Conservation (phyloP, 768 basidiomycete species). For the Trametes gibbosa region DNA sequence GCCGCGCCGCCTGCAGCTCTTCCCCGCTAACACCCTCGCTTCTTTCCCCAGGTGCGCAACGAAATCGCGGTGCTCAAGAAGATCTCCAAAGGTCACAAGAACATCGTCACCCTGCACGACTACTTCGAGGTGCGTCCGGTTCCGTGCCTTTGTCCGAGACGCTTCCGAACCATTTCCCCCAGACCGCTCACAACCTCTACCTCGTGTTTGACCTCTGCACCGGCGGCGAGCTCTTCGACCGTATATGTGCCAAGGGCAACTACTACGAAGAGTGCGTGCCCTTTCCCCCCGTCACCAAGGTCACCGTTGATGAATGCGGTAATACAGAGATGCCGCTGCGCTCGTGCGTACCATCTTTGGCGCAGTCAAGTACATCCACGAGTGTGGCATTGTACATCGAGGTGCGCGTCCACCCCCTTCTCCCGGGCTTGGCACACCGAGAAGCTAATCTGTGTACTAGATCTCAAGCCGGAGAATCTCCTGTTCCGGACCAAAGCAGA, state of each 20-base stretch:
- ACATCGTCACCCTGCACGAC: conserved; percentile 92
- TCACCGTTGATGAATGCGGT: conserved; percentile 3
- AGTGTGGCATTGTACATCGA: conserved; percentile 89
- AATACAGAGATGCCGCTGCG: conserved; percentile 78
- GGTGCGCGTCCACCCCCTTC: conserved; percentile 38
- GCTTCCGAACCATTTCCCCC: not conserved
- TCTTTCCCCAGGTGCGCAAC: conserved; percentile 73
- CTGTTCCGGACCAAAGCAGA: conserved; percentile 88
- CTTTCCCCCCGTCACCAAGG: not conserved
- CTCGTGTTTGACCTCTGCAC: conserved; percentile 96
- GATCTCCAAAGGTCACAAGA: conserved; percentile 84
- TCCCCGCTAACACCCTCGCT: not conserved
- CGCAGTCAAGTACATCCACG: conserved; percentile 90
- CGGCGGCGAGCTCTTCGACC: conserved; percentile 97
- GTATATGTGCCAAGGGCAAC: conserved; percentile 96
- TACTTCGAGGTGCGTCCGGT: conserved; percentile 79
- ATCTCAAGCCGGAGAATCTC: conserved; percentile 97
- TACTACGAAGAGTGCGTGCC: conserved; percentile 85
- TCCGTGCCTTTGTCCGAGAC: not conserved
- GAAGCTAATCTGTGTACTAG: conserved; percentile 35
- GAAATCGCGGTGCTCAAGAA: conserved; percentile 95
- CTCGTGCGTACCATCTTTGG: conserved; percentile 84
- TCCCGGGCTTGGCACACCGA: not conserved
- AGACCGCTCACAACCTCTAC: conserved; percentile 92
- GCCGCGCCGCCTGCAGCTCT: not conserved